These are phyloP conservation scores for Pseudofabraea citricarpa DNA, from an alignment of 2,329 filamentous ascomycete genomes.

Conservation along the genomic window DNA sequence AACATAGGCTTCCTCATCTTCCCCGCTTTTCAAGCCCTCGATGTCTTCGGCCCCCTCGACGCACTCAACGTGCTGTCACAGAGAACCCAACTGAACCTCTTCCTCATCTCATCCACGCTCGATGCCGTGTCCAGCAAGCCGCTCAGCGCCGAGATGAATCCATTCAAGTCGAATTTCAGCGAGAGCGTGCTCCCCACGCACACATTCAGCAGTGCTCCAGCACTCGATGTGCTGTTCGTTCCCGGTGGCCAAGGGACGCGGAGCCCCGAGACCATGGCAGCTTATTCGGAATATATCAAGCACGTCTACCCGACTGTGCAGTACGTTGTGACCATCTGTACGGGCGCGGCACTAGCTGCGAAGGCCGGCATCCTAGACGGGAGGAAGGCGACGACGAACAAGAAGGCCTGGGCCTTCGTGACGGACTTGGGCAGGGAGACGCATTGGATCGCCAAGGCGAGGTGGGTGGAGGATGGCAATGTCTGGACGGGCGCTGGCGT, in stretches of 20 bases:
- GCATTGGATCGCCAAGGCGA: slow-evolving; percentile 54
- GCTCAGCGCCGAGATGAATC: background rate
- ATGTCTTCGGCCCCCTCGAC: slow-evolving; percentile 24
- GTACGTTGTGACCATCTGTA: slow-evolving; percentile 61
- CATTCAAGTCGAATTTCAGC: slow-evolving; percentile 8
- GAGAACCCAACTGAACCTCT: slow-evolving; percentile 12
- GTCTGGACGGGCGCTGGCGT: slow-evolving; percentile 63
- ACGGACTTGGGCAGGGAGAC: slow-evolving; percentile 43
- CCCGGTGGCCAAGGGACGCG: slow-evolving; percentile 55
- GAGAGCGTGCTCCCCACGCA: slow-evolving; percentile 18
- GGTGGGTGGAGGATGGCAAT: slow-evolving; percentile 62
- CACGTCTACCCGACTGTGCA: slow-evolving; percentile 38
- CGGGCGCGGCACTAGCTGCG: slow-evolving; percentile 54
- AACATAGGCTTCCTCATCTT: slow-evolving; percentile 19
- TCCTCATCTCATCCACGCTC: slow-evolving; percentile 13
- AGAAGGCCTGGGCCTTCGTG: slow-evolving; percentile 46
- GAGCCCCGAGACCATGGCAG: slow-evolving; percentile 9
- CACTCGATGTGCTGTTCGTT: slow-evolving; percentile 58
- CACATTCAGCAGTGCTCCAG: slow-evolving; percentile 15
- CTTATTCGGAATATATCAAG: background rate
- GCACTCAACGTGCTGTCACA: slow-evolving; percentile 18
- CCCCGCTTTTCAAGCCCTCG: slow-evolving; percentile 21
- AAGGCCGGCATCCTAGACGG: slow-evolving; percentile 55
- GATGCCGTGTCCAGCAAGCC: slow-evolving; percentile 14
- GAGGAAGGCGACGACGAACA: slow-evolving; percentile 60